A percentile compares a stretch with the other conserved stretches of the same genome.
Evolutionary conservation across 73 alveolate genomes (phyloP).

Genomic region (Paramecium sexaurelia): DNA sequence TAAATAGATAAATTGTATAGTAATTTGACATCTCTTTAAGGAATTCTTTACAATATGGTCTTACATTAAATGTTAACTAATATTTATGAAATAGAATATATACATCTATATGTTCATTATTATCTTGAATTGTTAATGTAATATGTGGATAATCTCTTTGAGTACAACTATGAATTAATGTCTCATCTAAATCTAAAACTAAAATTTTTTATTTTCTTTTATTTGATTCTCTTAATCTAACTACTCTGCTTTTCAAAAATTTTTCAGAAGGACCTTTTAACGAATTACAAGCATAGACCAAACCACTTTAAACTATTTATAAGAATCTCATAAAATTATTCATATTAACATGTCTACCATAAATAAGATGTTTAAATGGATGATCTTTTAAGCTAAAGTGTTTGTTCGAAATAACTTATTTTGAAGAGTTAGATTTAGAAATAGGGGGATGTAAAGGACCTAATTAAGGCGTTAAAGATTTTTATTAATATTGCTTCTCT

Average conservation of each 20-base stretch:
- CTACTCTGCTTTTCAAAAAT: constrained; percentile 39
- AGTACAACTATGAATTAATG: constrained; percentile 66
- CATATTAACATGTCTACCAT: constrained; percentile 6
- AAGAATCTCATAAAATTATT: constrained; percentile 20
- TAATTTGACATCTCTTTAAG: constrained; percentile 76
- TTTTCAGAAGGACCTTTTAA: constrained; percentile 69
- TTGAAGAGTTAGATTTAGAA: neutral
- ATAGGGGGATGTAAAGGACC: neutral
- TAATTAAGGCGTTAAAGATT: neutral
- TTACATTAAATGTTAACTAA: constrained; percentile 84
- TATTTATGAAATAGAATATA: neutral
- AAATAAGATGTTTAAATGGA: constrained; percentile 51
- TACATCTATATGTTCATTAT: neutral
- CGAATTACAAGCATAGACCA: constrained; percentile 55
- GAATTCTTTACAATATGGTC: constrained; percentile 90
- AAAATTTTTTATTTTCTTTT: constrained; percentile 12
- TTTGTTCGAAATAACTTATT: neutral
- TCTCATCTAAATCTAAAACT: constrained; percentile 63
- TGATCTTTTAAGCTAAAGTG: neutral
- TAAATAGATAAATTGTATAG: constrained; percentile 83
- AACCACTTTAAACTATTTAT: constrained; percentile 49
- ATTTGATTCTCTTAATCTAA: constrained; percentile 51
- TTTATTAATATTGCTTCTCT: neutral
- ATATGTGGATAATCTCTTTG: constrained; percentile 49
- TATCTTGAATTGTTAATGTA: neutral